These are phyloP conservation scores for Phallus indusiatus DNA, from an alignment of 768 basidiomycete genomes.

Conservation along the genomic window DNA sequence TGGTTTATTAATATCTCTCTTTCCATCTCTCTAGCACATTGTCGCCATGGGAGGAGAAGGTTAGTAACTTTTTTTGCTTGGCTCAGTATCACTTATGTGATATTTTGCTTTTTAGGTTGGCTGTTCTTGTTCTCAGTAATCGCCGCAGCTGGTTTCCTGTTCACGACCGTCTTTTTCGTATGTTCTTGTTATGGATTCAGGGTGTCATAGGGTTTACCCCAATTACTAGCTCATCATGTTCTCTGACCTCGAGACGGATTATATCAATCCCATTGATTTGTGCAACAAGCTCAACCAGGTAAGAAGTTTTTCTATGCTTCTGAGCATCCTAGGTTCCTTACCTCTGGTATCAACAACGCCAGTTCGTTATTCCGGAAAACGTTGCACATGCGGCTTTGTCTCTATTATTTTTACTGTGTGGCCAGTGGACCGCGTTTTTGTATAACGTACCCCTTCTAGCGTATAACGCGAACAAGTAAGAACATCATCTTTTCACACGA, in stretches of 20 bases:
- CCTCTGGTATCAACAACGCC: background rate
- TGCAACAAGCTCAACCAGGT: slow-evolving; percentile 99
- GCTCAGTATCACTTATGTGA: background rate
- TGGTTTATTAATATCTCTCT: background rate
- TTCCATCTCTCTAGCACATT: background rate
- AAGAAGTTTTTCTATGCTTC: background rate
- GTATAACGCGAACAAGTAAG: slow-evolving; percentile 92
- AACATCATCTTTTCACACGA: slow-evolving; percentile 11
- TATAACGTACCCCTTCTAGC: slow-evolving; percentile 84
- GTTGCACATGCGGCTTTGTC: slow-evolving; percentile 89
- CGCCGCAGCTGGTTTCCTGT: slow-evolving; percentile 87
- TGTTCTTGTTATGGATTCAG: slow-evolving; percentile 26
- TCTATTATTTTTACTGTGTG: slow-evolving; percentile 81
- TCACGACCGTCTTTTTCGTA: slow-evolving; percentile 99
- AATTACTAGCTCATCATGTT: slow-evolving; percentile 92
- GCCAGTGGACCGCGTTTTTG: slow-evolving; percentile 91
- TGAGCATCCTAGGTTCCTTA: background rate
- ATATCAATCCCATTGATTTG: slow-evolving; percentile 99
- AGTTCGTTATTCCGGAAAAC: slow-evolving; percentile 99
- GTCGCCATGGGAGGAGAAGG: slow-evolving; percentile 9
- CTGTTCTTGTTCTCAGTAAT: slow-evolving; percentile 95
- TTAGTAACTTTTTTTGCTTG: background rate
- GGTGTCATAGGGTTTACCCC: background rate
- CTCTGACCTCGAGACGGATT: slow-evolving; percentile 98
- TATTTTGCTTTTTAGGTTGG: slow-evolving; percentile 54